These are phyloP conservation scores for Scedosporium dehoogii DNA, from an alignment of 2,329 filamentous ascomycete species.

Conservation along the genomic window DNA sequence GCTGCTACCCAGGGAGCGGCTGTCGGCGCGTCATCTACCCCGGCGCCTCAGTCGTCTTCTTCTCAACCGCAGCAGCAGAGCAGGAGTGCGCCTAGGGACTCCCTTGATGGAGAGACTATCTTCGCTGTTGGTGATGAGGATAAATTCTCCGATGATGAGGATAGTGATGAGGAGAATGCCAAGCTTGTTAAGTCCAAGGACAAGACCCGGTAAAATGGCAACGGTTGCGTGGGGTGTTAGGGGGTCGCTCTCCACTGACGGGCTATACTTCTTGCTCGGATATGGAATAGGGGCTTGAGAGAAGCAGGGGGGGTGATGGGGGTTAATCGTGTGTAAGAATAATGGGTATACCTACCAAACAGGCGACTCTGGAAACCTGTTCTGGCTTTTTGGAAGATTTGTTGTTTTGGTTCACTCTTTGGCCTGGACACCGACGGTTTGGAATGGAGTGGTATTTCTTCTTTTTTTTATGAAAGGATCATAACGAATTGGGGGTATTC, in stretches of 20 bases:
- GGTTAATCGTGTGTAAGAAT: neutral
- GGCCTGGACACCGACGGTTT: neutral
- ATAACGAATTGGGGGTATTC: neutral
- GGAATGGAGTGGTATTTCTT: neutral
- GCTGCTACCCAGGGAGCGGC: conserved; percentile 5
- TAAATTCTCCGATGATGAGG: conserved; percentile 69
- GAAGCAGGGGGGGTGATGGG: neutral
- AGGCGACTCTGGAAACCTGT: conserved; percentile 2
- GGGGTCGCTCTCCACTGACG: neutral
- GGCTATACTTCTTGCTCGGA: neutral
- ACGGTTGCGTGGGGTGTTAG: neutral
- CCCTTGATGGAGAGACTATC: conserved; percentile 80
- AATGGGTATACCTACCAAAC: conserved; percentile 1
- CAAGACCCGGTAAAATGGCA: conserved; percentile 14
- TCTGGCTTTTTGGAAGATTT: conserved; percentile 3
- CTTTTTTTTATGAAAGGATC: neutral
- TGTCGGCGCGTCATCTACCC: conserved; percentile 8
- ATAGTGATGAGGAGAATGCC: conserved; percentile 44
- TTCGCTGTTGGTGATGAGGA: conserved; percentile 90
- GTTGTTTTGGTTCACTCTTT: conserved; percentile 7
- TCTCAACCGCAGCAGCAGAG: neutral
- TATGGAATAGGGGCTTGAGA: neutral
- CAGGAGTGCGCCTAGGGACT: conserved; percentile 38
- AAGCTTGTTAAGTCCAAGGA: conserved; percentile 41
- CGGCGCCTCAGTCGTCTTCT: conserved; percentile 11